These are phyloP conservation scores for Aspergillaceae sp. DNA, from an alignment of 2,329 filamentous ascomycete species.

Conservation along the genomic window DNA sequence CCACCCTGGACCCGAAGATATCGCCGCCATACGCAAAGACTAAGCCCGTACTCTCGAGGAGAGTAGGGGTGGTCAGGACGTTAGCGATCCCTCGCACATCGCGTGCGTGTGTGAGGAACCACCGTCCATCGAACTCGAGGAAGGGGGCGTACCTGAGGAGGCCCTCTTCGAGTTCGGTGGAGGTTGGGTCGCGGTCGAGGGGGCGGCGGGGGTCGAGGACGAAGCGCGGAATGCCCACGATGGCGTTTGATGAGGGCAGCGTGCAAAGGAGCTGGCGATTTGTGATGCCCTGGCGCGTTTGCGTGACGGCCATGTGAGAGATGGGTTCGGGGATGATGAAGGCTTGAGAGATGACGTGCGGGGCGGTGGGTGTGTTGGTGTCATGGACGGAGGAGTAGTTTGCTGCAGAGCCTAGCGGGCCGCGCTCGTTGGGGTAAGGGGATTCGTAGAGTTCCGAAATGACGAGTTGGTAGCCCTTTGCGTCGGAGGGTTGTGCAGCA, in stretches of 20 bases:
- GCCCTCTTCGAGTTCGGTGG: slow-evolving; percentile 74
- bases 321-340: slow-evolving; percentile 76
- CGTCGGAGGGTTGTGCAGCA: slow-evolving; percentile 33
- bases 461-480: slow-evolving; percentile 79
- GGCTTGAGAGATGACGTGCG: slow-evolving; percentile 69
- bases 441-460: slow-evolving; percentile 90
- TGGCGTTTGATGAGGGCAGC: slow-evolving; percentile 61
- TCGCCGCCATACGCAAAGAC: slow-evolving; percentile 80
- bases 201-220: slow-evolving; percentile 80
- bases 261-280: slow-evolving; percentile 73
- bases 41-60: slow-evolving; percentile 85
- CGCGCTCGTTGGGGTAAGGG: slow-evolving; percentile 70
- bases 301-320: slow-evolving; percentile 69
- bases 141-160: slow-evolving; percentile 65
- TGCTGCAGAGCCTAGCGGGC: slow-evolving; percentile 57
- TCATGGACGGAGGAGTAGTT: slow-evolving; percentile 74
- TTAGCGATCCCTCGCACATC: slow-evolving; percentile 68
- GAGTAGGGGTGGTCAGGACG: slow-evolving; percentile 65
- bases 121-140: slow-evolving; percentile 75
- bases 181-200: slow-evolving; percentile 70
- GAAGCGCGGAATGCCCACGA: slow-evolving; percentile 70
- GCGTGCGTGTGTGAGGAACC: slow-evolving; percentile 69
- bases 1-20: slow-evolving; percentile 74
- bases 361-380: slow-evolving; percentile 52
- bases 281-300: slow-evolving; percentile 87